phyloP scores from a whole-genome alignment of 1,284 basidiomycete species.

The Trametes hirsuta region DNA sequence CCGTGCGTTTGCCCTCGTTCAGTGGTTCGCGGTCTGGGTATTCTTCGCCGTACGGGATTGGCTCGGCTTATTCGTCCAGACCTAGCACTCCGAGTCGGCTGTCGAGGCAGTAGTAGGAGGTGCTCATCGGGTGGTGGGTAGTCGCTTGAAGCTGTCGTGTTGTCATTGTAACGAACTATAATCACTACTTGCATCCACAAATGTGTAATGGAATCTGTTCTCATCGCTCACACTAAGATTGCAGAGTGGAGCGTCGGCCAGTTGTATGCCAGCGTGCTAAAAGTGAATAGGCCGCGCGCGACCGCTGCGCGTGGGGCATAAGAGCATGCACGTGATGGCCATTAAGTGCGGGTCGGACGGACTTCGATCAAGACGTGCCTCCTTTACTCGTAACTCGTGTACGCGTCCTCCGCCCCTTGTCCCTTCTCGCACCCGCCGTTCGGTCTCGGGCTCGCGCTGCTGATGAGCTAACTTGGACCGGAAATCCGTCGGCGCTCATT shows the following conservation, averaged over 20 bases:
- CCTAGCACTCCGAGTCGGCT: conserved; percentile 68
- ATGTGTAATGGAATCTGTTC: conserved; percentile 14
- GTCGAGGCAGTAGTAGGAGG: conserved; percentile 18
- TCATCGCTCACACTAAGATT: not conserved
- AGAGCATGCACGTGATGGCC: conserved; percentile 4
- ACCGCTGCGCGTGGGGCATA: not conserved
- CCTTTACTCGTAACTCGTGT: not conserved
- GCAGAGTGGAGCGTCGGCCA: too few species aligned
- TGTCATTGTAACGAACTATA: conserved; percentile 17
- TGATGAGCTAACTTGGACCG: conserved; percentile 11
- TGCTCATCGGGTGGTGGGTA: not conserved
- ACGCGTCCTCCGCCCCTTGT: not conserved
- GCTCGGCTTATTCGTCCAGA: conserved; percentile 57
- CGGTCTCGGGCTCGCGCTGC: not conserved
- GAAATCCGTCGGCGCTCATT: not conserved
- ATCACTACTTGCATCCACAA: conserved; percentile 4
- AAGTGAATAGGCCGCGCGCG: too few species aligned
- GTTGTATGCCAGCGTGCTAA: not conserved
- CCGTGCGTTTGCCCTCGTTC: conserved; percentile 37
- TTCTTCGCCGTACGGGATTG: conserved; percentile 53
- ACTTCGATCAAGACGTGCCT: conserved; percentile 3
- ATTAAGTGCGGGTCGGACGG: not conserved
- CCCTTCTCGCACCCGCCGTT: not conserved
- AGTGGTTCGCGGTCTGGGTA: conserved; percentile 33
- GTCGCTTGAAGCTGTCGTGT: conserved; percentile 1